Evolutionary conservation across 371 early-diverging fungal species (phyloP).

Genomic region (Entomophthora muscae): DNA sequence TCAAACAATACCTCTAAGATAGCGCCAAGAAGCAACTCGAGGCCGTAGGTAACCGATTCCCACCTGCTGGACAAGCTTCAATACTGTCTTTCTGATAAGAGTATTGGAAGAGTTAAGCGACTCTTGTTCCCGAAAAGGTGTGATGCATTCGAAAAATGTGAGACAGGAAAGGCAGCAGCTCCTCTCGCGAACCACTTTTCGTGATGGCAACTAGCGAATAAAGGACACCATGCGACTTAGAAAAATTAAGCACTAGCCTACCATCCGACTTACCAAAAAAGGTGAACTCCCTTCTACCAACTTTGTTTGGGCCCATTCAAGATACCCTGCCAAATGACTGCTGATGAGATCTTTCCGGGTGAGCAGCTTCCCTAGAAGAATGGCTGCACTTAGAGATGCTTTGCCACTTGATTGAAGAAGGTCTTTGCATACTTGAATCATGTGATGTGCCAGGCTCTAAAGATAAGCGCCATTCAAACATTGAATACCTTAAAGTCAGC

Average conservation of each 20-base stretch:
- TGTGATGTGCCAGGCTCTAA: conserved; percentile 20
- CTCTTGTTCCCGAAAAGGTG: conserved; percentile 27
- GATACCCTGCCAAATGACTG: neutral
- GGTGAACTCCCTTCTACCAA: neutral
- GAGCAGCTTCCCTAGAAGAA: conserved; percentile 59
- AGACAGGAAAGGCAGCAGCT: conserved; percentile 35
- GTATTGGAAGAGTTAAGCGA: conserved; percentile 34
- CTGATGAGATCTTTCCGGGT: conserved; percentile 15
- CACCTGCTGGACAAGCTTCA: conserved; percentile 67
- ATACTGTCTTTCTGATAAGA: conserved; percentile 54
- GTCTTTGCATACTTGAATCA: conserved; percentile 27
- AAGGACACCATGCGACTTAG: conserved; percentile 27
- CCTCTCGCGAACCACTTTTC: conserved; percentile 42
- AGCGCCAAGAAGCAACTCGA: conserved; percentile 57
- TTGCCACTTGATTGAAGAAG: conserved; percentile 46
- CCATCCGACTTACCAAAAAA: neutral
- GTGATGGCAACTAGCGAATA: conserved; percentile 45
- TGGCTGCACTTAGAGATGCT: conserved; percentile 68
- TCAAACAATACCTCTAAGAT: conserved; percentile 30
- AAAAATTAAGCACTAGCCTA: neutral
- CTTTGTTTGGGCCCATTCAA: neutral
- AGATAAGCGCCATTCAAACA: neutral
- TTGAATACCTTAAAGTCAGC: conserved; percentile 13
- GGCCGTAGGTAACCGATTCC: conserved; percentile 56
- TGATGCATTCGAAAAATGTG: conserved; percentile 27